Evolutionary conservation across 2,329 filamentous ascomycete species (phyloP).

Genomic region (Corynespora cassiicola): DNA sequence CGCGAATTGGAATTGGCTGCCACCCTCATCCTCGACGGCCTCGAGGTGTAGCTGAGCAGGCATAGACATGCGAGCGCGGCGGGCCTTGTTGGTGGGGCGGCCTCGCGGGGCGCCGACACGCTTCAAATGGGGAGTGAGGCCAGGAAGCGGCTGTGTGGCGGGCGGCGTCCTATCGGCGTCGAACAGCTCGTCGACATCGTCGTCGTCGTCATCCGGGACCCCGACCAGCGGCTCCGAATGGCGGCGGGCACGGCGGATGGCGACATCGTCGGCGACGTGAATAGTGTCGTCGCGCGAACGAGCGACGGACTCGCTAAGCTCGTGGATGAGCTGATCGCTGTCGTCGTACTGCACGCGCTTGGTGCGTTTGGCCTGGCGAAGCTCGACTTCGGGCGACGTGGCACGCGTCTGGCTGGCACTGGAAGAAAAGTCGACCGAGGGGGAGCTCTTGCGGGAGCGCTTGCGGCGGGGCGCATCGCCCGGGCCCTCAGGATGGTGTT

Average conservation of each 20-base stretch:
- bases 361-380: constrained; percentile 37
- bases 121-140: constrained; percentile 40
- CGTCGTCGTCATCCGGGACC: constrained; percentile 22
- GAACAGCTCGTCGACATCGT: constrained; percentile 20
- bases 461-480: constrained; percentile 41
- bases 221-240: constrained; percentile 41
- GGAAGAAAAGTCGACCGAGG: constrained; percentile 24
- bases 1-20: constrained; percentile 38
- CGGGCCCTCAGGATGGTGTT: constrained; percentile 44
- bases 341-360: constrained; percentile 39
- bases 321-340: constrained; percentile 39
- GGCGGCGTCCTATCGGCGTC: constrained; percentile 19
- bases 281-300: constrained; percentile 24
- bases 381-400: constrained; percentile 32
- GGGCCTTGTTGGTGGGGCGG: constrained; percentile 27
- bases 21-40: constrained; percentile 30
- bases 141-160: constrained; percentile 33
- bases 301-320: constrained; percentile 36
- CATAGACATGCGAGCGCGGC: constrained; percentile 42
- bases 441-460: constrained; percentile 35
- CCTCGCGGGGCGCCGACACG: constrained; percentile 32
- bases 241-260: constrained; percentile 33
- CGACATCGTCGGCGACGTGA: constrained; percentile 3
- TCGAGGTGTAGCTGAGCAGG: constrained; percentile 39
- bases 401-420: constrained; percentile 34